Conservation (phyloP, 2,329 filamentous ascomycete genomes). For the Penicillium sp. region DNA sequence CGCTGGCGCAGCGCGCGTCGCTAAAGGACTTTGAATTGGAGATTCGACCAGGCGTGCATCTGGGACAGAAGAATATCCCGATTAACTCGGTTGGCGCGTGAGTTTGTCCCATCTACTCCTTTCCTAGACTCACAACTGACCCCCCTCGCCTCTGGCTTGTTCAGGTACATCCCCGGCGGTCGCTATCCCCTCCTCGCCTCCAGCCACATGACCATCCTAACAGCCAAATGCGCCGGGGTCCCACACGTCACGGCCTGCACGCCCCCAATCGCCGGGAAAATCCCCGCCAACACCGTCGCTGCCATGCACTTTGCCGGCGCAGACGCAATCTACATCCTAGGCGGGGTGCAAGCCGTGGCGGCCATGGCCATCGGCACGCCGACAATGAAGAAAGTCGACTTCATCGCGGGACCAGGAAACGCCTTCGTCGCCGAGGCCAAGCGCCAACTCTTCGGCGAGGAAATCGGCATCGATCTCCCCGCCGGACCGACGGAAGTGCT, state of each 20-base stretch:
- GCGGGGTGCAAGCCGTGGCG: conserved; percentile 56
- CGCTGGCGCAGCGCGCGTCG: conserved; percentile 49
- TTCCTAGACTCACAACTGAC: not conserved
- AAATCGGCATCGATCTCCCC: conserved; percentile 57
- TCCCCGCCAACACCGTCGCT: conserved; percentile 54
- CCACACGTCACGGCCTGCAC: conserved; percentile 55
- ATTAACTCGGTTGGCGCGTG: conserved; percentile 51
- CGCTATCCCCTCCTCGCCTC: conserved; percentile 57
- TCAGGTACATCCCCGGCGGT: conserved; percentile 53
- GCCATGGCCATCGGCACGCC: conserved; percentile 57
- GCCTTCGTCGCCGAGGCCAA: conserved; percentile 59
- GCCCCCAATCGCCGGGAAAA: conserved; percentile 52
- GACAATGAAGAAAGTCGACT: conserved; percentile 53
- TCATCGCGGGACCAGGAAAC: conserved; percentile 58
- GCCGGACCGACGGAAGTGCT: conserved; percentile 58
- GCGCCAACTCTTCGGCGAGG: conserved; percentile 53
- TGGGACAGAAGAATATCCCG: conserved; percentile 56
- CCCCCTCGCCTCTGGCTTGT: no score
- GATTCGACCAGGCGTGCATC: conserved; percentile 52
- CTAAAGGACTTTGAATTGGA: conserved; percentile 57
- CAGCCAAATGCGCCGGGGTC: conserved; percentile 57
- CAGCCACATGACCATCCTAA: conserved; percentile 59
- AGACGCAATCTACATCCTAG: conserved; percentile 55
- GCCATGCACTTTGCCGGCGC: conserved; percentile 55
- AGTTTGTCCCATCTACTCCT: conserved; percentile 10